Evolutionary conservation across 805 yeast genomes (phyloP).

Genomic region (Saccharomycopsis fibuligera): DNA sequence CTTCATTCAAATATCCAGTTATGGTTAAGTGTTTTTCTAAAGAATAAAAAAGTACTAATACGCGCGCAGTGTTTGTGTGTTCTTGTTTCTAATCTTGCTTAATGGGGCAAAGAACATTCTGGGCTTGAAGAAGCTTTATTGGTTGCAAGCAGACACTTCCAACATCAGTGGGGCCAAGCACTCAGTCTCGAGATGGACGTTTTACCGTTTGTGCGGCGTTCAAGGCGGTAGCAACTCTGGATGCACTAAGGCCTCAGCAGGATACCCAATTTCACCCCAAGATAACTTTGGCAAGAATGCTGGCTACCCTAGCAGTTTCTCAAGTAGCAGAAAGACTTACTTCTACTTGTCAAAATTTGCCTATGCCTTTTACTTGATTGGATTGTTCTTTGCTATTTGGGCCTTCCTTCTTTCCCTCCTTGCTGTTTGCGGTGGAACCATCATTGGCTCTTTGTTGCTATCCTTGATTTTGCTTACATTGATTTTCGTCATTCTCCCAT

Average conservation of each 20-base stretch:
- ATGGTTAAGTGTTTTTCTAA: too few species aligned
- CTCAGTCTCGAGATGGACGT: slow-evolving; percentile 3
- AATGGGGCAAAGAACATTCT: slow-evolving; percentile 53
- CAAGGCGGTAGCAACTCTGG: not conserved
- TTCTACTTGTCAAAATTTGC: slow-evolving; percentile 62
- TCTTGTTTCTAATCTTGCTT: slow-evolving; percentile 57
- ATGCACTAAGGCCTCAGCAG: not conserved
- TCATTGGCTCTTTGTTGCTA: slow-evolving; percentile 23
- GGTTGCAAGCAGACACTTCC: slow-evolving; percentile 6
- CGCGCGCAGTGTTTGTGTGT: slow-evolving; percentile 24
- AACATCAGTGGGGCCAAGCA: not conserved
- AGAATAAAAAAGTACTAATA: too few species aligned
- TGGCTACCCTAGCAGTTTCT: slow-evolving; percentile 43
- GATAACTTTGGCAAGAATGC: slow-evolving; percentile 56
- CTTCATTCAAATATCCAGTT: too few species aligned
- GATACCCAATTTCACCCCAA: slow-evolving; percentile 49
- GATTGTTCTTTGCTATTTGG: slow-evolving; percentile 48
- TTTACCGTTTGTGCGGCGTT: slow-evolving; percentile 3
- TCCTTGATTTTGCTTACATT: slow-evolving; percentile 29
- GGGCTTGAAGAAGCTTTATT: slow-evolving; percentile 52
- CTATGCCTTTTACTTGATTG: slow-evolving; percentile 55
- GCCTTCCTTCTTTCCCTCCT: slow-evolving; percentile 36
- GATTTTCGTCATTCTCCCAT: slow-evolving; percentile 39
- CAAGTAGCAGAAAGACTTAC: slow-evolving; percentile 47
- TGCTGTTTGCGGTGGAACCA: slow-evolving; percentile 24